Evolutionary conservation across 768 basidiomycete species (phyloP), one percentile per base, ranked within the genome.

Genomic region (Kwoniella sp.): DNA sequence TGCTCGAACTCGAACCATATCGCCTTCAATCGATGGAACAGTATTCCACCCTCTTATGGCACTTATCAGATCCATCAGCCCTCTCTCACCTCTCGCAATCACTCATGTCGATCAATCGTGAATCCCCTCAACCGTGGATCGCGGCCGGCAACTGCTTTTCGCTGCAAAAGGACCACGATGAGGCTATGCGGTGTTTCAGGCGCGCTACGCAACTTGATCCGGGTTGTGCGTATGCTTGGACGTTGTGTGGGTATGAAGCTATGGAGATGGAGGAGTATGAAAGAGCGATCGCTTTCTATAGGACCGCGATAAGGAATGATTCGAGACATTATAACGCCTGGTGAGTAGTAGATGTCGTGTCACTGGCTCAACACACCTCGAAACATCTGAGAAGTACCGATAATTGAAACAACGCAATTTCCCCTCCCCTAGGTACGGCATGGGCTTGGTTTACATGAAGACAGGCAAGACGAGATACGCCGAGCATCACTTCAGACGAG

Each of bases 321-420:
- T 82, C 86, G 74, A 87, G 91, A 81, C 92, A 96, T 81, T 99
- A 98, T 81, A 95, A 96, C 82, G 96, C 96, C 58, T 98, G 96
- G 96, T 96, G 80, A 79, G 90, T 84, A 17, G 21, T 21, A 9
- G 24, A n/a, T n/a, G n/a, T n/a, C n/a, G n/a, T n/a, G n/a, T n/a
- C n/a, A n/a, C n/a, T n/a, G n/a, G n/a, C n/a, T n/a, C n/a, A n/a
- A n/a, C n/a, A n/a, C n/a, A n/a, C n/a, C n/a, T n/a, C n/a, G n/a
- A n/a, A n/a, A n/a, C n/a, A n/a, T n/a, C n/a, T n/a, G n/a, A n/a
- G n/a, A n/a, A n/a, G n/a, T n/a, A n/a, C n/a, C n/a, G n/a, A n/a
- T n/a, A n/a, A n/a, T n/a, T n/a, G n/a, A n/a, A n/a, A n/a, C n/a
- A n/a, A n/a, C n/a, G n/a, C n/a, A n/a, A n/a, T n/a, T n/a, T 50